These are phyloP conservation scores for Selenicereus undatus DNA, from an alignment of 148 eudicot species.

Conservation along the genomic window DNA sequence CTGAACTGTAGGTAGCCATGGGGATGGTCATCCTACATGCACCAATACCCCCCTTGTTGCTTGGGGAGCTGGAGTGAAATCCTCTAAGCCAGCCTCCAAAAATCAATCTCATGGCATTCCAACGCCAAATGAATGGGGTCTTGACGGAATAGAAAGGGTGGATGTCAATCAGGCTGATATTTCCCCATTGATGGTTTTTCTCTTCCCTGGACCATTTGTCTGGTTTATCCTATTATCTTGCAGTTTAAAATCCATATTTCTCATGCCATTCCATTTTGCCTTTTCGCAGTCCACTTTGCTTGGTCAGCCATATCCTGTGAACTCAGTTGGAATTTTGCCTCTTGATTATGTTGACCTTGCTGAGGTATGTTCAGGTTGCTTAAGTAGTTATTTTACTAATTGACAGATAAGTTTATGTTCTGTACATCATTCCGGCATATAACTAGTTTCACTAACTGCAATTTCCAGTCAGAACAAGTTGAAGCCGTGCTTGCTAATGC, in stretches of 20 bases:
- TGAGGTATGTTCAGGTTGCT: slow-evolving; percentile 40
- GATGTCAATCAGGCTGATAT: slow-evolving; percentile 99
- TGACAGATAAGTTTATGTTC: neutral
- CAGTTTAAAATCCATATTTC: slow-evolving; percentile 14
- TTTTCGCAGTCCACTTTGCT: slow-evolving; percentile 80
- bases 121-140: slow-evolving; percentile 91
- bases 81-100: slow-evolving; percentile 55
- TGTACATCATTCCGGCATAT: neutral
- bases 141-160: slow-evolving; percentile 69
- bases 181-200: slow-evolving; percentile 81
- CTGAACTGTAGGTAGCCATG: slow-evolving; percentile 79
- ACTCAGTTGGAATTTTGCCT: slow-evolving; percentile 91
- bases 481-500: slow-evolving; percentile 95
- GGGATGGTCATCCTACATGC: slow-evolving; percentile 92
- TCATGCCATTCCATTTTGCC: slow-evolving; percentile 24
- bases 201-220: slow-evolving; percentile 21
- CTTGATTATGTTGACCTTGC: slow-evolving; percentile 57
- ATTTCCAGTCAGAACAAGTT: slow-evolving; percentile 75
- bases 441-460: slow-evolving; percentile 17
- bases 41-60: slow-evolving; percentile 95
- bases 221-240: neutral
- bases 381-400: neutral
- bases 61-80: slow-evolving; percentile 93
- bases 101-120: slow-evolving; percentile 69
- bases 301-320: slow-evolving; percentile 90